Evolutionary conservation across 73 alveolate genomes (phyloP).

Genomic region (Paramecium primaurelia): DNA sequence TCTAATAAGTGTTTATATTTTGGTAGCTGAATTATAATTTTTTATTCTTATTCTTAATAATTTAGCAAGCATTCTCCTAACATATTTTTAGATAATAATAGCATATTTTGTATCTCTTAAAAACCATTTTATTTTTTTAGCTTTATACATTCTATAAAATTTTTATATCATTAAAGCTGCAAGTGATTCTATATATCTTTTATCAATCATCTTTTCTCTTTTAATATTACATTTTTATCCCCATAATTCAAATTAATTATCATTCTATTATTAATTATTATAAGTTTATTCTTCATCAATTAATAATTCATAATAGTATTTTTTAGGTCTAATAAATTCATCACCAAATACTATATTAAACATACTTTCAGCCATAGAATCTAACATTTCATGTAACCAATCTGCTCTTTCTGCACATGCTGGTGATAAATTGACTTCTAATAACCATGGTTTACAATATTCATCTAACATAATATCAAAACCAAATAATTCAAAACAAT

Average conservation of each 20-base stretch:
- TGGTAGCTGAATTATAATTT: background rate
- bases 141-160: conserved; percentile 51
- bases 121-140: background rate
- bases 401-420: conserved; percentile 83
- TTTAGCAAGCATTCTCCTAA: conserved; percentile 37
- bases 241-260: conserved; percentile 45
- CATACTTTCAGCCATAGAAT: conserved; percentile 71
- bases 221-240: conserved; percentile 67
- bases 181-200: background rate
- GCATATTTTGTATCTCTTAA: conserved; percentile 23
- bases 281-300: conserved; percentile 32
- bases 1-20: conserved; percentile 46
- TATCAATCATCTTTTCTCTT: conserved; percentile 66
- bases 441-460: conserved; percentile 75
- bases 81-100: background rate
- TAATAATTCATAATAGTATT: background rate
- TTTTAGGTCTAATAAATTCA: background rate
- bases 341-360: conserved; percentile 64
- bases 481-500: conserved; percentile 93
- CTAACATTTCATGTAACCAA: conserved; percentile 81
- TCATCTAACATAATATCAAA: conserved; percentile 88
- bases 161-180: conserved; percentile 59
- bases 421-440: conserved; percentile 80
- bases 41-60: background rate
- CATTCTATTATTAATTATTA: conserved; percentile 45